These are phyloP conservation scores for Chaetomiaceae sp. DNA, from an alignment of 2,329 filamentous ascomycete genomes.

Conservation along the genomic window DNA sequence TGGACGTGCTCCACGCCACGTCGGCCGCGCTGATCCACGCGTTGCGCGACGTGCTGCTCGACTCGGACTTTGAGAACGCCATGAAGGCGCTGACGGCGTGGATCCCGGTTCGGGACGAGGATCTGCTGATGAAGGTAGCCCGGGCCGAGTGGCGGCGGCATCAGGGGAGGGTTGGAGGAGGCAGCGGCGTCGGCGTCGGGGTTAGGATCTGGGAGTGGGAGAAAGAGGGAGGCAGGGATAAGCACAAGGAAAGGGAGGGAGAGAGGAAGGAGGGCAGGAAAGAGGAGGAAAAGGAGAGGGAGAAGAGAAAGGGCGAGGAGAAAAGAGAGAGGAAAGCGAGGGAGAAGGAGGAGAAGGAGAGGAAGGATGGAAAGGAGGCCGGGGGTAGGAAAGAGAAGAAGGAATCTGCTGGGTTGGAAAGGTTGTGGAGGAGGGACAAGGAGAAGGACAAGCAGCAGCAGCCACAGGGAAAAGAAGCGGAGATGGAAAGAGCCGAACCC, in stretches of 20 bases:
- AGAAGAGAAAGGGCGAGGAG: not conserved
- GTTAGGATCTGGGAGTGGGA: not conserved
- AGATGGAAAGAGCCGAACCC: not conserved
- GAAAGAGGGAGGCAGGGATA: not conserved
- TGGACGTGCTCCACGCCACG: slow-evolving; percentile 85
- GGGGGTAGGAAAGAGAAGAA: too few relatives aligned
- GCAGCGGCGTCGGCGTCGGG: too few relatives aligned
- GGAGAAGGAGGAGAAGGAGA: not conserved
- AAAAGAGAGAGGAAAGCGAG: not conserved
- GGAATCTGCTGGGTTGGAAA: not conserved
- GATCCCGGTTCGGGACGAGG: slow-evolving; percentile 90
- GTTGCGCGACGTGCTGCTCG: slow-evolving; percentile 78
- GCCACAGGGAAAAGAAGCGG: not conserved
- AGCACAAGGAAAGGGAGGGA: not conserved
- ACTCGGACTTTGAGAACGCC: slow-evolving; percentile 92
- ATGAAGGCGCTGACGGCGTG: slow-evolving; percentile 96
- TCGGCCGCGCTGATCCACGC: slow-evolving; percentile 87
- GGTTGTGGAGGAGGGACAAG: not conserved
- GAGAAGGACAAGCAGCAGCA: not conserved
- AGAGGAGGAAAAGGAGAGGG: not conserved
- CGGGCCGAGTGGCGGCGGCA: slow-evolving; percentile 77
- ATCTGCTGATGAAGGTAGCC: slow-evolving; percentile 82
- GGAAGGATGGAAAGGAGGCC: not conserved
- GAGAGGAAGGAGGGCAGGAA: not conserved
- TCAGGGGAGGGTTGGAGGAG: slow-evolving; percentile 30